Evolutionary conservation across 23 red algal genomes (phyloP).

Genomic region (Gracilaria gracilis): DNA sequence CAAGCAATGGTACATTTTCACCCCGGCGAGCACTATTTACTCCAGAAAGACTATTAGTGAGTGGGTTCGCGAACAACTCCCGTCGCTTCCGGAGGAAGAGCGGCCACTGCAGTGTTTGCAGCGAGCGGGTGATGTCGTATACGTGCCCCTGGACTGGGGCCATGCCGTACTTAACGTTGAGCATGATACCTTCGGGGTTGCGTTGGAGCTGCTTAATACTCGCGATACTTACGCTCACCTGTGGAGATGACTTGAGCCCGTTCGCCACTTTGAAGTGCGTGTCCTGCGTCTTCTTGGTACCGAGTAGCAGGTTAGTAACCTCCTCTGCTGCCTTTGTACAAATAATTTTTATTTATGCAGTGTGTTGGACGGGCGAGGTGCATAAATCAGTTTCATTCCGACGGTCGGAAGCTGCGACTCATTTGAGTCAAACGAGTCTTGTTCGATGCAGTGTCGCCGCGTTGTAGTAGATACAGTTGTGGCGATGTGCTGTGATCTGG

Average conservation of each 20-base stretch:
- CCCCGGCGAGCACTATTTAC: constrained; percentile 65
- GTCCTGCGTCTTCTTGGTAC: too few relatives aligned
- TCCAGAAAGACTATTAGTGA: constrained; percentile 59
- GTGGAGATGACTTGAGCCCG: constrained; percentile 2
- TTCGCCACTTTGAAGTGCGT: not conserved
- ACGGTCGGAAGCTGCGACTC: too few relatives aligned
- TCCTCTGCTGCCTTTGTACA: too few relatives aligned
- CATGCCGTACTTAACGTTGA: constrained; percentile 80
- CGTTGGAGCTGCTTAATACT: constrained; percentile 76
- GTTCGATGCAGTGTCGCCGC: too few relatives aligned
- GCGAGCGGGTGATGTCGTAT: constrained; percentile 75
- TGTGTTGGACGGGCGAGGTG: too few relatives aligned
- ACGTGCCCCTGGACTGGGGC: constrained; percentile 84
- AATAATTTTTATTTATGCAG: too few relatives aligned
- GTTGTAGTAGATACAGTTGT: too few relatives aligned
- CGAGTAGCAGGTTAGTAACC: too few relatives aligned
- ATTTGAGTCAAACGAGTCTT: too few relatives aligned
- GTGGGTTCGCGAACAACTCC: constrained; percentile 63
- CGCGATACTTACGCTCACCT: constrained; percentile 77
- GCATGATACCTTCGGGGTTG: constrained; percentile 79
- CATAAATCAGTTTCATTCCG: too few relatives aligned
- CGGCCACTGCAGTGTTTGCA: constrained; percentile 77
- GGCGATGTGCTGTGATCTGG: too few relatives aligned
- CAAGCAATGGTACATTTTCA: constrained; percentile 82
- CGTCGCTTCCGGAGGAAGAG: constrained; percentile 16